Evolutionary conservation across 2,329 filamentous ascomycete species (phyloP).

Genomic region (Blumeria graminis): DNA sequence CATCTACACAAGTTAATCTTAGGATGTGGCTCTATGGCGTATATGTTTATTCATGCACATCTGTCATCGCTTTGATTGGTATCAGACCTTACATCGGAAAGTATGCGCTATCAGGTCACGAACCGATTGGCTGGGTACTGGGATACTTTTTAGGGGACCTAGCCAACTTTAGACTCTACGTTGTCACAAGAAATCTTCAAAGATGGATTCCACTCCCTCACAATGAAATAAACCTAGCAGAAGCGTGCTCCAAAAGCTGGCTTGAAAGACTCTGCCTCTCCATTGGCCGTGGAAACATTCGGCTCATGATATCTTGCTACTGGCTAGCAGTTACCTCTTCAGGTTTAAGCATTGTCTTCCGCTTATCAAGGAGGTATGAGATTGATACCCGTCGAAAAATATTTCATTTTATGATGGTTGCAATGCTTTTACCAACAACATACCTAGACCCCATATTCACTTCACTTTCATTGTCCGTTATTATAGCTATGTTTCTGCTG

Average conservation of each 20-base stretch:
- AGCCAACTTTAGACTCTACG: constrained; percentile 43
- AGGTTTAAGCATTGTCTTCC: constrained; percentile 53
- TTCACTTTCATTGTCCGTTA: constrained; percentile 52
- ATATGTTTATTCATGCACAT: constrained; percentile 49
- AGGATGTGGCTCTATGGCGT: constrained; percentile 67
- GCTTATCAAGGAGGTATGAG: constrained; percentile 52
- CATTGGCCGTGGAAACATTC: constrained; percentile 55
- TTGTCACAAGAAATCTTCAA: constrained; percentile 43
- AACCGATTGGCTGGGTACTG: constrained; percentile 81
- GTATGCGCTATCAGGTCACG: constrained; percentile 42
- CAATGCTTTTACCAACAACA: constrained; percentile 72
- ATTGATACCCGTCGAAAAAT: constrained; percentile 92
- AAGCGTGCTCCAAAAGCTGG: constrained; percentile 29
- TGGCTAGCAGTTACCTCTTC: constrained; percentile 43
- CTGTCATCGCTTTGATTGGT: constrained; percentile 40
- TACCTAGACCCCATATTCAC: constrained; percentile 72
- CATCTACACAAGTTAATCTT: constrained; percentile 47
- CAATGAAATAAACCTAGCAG: constrained; percentile 14
- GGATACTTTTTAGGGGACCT: constrained; percentile 73
- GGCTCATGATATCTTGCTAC: constrained; percentile 54
- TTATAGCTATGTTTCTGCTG: constrained; percentile 65
- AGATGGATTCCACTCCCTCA: constrained; percentile 52
- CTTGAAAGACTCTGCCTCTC: constrained; percentile 39
- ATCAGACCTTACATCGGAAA: constrained; percentile 45
- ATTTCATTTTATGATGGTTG: constrained; percentile 96